Conservation (phyloP, 805 yeast genomes). For the Wickerhamiella vanderwaltii region DNA sequence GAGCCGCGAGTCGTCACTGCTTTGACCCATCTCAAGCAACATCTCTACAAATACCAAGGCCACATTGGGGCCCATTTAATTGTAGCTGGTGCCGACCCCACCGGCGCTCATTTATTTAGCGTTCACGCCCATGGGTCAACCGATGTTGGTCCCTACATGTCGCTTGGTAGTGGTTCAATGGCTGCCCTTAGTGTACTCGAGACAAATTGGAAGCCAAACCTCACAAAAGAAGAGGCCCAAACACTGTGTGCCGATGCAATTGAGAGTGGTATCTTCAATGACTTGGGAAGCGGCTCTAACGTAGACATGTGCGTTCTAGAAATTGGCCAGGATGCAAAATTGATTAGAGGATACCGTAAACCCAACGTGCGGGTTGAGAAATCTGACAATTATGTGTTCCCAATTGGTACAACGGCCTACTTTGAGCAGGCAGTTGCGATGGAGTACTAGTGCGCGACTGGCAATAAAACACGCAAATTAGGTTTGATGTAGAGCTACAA, state of each 20-base stretch:
- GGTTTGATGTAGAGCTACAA: too few relatives aligned
- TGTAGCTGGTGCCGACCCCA: slow-evolving; percentile 96
- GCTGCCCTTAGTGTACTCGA: slow-evolving; percentile 98
- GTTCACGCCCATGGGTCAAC: slow-evolving; percentile 98
- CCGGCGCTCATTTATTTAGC: slow-evolving; percentile 85
- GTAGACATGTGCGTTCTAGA: slow-evolving; percentile 98
- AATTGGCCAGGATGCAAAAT: slow-evolving; percentile 59
- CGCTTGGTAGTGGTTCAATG: slow-evolving; percentile 91
- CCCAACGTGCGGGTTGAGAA: slow-evolving; percentile 83
- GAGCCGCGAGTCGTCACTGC: slow-evolving; percentile 91
- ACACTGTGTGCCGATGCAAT: slow-evolving; percentile 84
- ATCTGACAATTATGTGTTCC: slow-evolving; percentile 70
- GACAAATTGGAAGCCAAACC: slow-evolving; percentile 66
- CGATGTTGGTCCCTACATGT: slow-evolving; percentile 84
- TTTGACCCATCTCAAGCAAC: slow-evolving; percentile 85
- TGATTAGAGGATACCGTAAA: slow-evolving; percentile 74
- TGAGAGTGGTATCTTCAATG: slow-evolving; percentile 97
- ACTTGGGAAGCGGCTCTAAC: slow-evolving; percentile 96
- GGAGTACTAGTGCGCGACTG: too few relatives aligned
- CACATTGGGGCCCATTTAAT: slow-evolving; percentile 94
- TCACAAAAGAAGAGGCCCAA: slow-evolving; percentile 84
- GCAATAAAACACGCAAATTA: too few relatives aligned
- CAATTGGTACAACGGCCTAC: slow-evolving; percentile 82
- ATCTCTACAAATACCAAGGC: slow-evolving; percentile 92
- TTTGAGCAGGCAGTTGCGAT: background rate